A percentile compares a stretch with the other conserved stretches of the same genome.
These are phyloP conservation scores for Diplotaxis tenuifolia DNA, from an alignment of 345 rosid genomes.

Conservation along the genomic window DNA sequence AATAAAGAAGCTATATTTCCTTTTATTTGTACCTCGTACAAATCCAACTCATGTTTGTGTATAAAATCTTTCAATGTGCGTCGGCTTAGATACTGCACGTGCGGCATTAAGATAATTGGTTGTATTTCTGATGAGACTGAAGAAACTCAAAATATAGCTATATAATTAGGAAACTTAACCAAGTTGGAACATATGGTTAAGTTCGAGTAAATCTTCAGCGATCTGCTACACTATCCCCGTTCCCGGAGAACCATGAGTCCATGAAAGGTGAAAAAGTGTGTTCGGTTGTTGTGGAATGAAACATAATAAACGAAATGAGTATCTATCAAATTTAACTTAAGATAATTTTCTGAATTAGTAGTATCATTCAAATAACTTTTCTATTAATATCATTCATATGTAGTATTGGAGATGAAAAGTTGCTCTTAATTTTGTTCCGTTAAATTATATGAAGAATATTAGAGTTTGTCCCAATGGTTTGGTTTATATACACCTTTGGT, in stretches of 20 bases:
- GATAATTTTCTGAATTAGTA: no score
- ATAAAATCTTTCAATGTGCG: background rate
- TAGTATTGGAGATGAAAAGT: background rate
- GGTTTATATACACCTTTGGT: no score
- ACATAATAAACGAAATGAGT: background rate
- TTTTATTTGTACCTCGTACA: background rate
- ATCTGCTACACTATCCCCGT: no score
- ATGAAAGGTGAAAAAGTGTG: no score
- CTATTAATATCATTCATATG: no score
- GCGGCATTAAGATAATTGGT: constrained; percentile 14
- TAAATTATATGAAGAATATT: no score
- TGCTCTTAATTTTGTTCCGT: background rate
- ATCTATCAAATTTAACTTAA: background rate
- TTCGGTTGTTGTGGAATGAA: no score
- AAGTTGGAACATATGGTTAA: no score
- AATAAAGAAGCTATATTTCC: background rate
- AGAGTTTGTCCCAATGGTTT: no score
- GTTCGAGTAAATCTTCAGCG: no score
- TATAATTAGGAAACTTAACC: background rate
- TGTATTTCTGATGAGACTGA: background rate
- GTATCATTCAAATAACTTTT: no score
- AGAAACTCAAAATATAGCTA: background rate
- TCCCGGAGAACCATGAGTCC: no score
- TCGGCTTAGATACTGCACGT: constrained; percentile 23
- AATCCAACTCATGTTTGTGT: background rate